These are phyloP conservation scores for Hygrophoropsis aurantiaca DNA, from an alignment of 768 basidiomycete genomes.

Conservation along the genomic window DNA sequence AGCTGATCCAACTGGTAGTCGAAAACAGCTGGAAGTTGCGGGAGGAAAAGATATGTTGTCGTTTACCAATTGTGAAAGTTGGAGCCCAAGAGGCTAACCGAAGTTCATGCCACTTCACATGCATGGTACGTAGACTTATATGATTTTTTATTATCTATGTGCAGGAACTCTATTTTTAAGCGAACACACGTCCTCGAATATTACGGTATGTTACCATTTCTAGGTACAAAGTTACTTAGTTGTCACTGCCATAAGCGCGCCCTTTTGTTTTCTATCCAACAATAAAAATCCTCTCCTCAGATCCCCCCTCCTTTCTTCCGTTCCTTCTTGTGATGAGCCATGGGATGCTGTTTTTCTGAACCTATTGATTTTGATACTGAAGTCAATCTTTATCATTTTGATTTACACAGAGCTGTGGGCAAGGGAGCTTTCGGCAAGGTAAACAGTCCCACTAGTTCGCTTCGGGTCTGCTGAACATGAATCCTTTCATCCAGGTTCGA, in stretches of 20 bases:
- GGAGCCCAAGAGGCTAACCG: too few relatives aligned
- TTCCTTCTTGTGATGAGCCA: constrained; percentile 42
- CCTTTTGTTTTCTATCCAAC: constrained; percentile 34
- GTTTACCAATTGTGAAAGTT: too few relatives aligned
- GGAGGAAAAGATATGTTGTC: too few relatives aligned
- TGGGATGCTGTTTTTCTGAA: constrained; percentile 65
- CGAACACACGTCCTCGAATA: neutral
- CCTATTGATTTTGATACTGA: constrained; percentile 85
- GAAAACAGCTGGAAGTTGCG: too few relatives aligned
- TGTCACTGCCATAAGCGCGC: constrained; percentile 22
- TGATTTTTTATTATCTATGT: neutral
- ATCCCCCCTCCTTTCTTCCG: constrained; percentile 27
- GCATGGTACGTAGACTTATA: too few relatives aligned
- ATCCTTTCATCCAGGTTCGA: constrained; percentile 76
- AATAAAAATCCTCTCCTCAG: constrained; percentile 19
- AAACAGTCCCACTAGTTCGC: constrained; percentile 16
- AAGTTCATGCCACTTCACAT: too few relatives aligned
- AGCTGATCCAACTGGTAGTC: too few relatives aligned
- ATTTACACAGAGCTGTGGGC: constrained; percentile 91
- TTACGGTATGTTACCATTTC: constrained; percentile 1
- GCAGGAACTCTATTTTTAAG: neutral
- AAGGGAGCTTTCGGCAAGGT: constrained; percentile 99
- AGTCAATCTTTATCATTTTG: constrained; percentile 92
- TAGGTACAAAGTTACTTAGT: constrained; percentile 22
- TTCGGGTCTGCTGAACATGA: constrained; percentile 8